Percentiles rank a stretch among this genome's conserved stretches.
Evolutionary conservation across 345 rosid species (phyloP).

Genomic region (Eucalyptus paniculata): DNA sequence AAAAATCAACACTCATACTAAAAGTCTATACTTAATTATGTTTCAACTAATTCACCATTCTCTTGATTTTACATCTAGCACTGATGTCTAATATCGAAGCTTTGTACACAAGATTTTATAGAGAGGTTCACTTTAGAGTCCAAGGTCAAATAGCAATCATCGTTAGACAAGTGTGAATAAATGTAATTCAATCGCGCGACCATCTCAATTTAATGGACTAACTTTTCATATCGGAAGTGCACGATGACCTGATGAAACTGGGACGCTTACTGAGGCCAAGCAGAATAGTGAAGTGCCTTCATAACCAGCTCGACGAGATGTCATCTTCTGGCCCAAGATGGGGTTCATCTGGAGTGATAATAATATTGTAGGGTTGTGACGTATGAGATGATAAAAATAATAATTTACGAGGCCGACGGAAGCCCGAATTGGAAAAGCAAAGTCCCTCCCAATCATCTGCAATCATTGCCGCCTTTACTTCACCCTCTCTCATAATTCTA

Average conservation of each 20-base stretch:
- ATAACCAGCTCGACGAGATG: background rate
- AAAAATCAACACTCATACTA: background rate
- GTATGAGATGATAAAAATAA: background rate
- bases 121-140: background rate
- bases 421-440: background rate
- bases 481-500: background rate
- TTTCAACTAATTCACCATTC: background rate
- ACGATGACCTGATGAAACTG: background rate
- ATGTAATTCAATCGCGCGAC: background rate
- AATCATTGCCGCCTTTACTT: background rate
- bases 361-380: background rate
- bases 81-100: background rate
- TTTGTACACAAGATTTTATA: background rate
- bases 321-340: background rate
- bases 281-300: background rate
- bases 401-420: background rate
- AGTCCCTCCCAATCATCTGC: background rate
- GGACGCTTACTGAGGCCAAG: background rate
- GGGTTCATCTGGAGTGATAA: background rate
- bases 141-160: background rate
- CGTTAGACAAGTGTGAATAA: background rate
- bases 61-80: background rate
- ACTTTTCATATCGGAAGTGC: background rate
- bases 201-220: background rate
- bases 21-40: background rate